phyloP scores from a whole-genome alignment of 148 eudicot species.

The Salicornia ramosissima region DNA sequence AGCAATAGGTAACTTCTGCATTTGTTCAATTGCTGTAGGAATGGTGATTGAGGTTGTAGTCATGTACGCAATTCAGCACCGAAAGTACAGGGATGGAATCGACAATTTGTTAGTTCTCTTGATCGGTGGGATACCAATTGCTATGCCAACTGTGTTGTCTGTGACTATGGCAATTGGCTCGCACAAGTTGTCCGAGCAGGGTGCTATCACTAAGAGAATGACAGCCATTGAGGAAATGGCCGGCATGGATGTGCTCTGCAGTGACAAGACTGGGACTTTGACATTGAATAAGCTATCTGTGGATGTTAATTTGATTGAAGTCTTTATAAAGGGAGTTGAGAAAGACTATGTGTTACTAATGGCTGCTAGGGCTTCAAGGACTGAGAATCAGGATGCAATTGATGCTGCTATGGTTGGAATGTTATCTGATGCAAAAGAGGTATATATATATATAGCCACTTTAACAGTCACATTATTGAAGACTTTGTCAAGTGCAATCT shows the following conservation, averaged over 20 bases:
- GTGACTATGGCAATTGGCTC: constrained; percentile 81
- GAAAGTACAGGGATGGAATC: constrained; percentile 56
- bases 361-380: constrained; percentile 76
- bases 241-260: constrained; percentile 76
- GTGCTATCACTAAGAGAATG: constrained; percentile 79
- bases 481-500: not conserved
- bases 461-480: not conserved
- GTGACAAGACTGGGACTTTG: constrained; percentile 75
- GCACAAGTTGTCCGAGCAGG: constrained; percentile 62
- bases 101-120: constrained; percentile 59
- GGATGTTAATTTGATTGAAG: constrained; percentile 51
- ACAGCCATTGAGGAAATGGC: constrained; percentile 89
- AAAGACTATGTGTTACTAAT: constrained; percentile 49
- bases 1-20: constrained; percentile 66
- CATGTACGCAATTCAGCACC: constrained; percentile 55
- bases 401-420: constrained; percentile 70
- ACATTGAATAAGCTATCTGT: constrained; percentile 66
- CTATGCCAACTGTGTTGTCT: constrained; percentile 72
- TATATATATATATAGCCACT: constrained; percentile 19
- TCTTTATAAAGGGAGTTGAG: constrained; percentile 60
- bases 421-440: constrained; percentile 85
- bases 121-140: constrained; percentile 71
- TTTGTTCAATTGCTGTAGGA: constrained; percentile 58
- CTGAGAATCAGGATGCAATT: constrained; percentile 80
- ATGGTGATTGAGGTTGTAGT: constrained; percentile 53